These are phyloP conservation scores for Stephanodiscus minutulus DNA, from an alignment of 108 stramenopile species.

Conservation along the genomic window DNA sequence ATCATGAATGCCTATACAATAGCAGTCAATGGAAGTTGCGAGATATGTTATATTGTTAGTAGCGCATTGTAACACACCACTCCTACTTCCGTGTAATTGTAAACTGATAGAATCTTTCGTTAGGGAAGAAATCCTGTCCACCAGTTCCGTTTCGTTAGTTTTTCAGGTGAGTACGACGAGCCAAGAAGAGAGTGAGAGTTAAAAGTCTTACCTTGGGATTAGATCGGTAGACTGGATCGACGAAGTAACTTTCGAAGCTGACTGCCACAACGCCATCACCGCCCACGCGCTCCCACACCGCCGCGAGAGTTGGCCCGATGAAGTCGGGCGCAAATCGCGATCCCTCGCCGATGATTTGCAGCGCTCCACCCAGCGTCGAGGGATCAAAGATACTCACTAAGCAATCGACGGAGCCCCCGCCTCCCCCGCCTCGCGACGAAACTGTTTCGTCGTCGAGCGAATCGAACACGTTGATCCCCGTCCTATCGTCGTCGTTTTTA, in stretches of 20 bases:
- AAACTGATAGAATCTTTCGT: constrained; percentile 78
- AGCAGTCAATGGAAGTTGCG: neutral
- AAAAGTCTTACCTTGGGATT: constrained; percentile 65
- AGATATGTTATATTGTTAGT: neutral
- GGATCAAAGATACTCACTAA: constrained; percentile 71
- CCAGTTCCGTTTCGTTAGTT: neutral
- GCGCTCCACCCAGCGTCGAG: constrained; percentile 66
- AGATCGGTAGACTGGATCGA: constrained; percentile 83
- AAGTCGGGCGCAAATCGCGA: constrained; percentile 81
- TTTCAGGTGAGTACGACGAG: neutral
- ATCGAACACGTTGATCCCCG: constrained; percentile 60
- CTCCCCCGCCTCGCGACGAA: constrained; percentile 24
- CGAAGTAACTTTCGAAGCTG: constrained; percentile 79
- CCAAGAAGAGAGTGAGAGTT: neutral
- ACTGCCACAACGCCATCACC: constrained; percentile 26
- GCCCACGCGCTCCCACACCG: constrained; percentile 65
- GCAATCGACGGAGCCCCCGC: constrained; percentile 64
- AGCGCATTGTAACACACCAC: neutral
- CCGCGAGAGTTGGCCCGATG: constrained; percentile 74
- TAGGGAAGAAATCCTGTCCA: constrained; percentile 73
- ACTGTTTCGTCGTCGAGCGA: constrained; percentile 77
- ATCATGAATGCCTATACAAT: too few species aligned
- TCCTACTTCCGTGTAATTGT: constrained; percentile 44
- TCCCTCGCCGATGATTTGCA: constrained; percentile 86
- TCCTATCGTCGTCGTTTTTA: constrained; percentile 43